Conservation (phyloP, 352 stramenopile species). For the Pythium coloratum region DNA sequence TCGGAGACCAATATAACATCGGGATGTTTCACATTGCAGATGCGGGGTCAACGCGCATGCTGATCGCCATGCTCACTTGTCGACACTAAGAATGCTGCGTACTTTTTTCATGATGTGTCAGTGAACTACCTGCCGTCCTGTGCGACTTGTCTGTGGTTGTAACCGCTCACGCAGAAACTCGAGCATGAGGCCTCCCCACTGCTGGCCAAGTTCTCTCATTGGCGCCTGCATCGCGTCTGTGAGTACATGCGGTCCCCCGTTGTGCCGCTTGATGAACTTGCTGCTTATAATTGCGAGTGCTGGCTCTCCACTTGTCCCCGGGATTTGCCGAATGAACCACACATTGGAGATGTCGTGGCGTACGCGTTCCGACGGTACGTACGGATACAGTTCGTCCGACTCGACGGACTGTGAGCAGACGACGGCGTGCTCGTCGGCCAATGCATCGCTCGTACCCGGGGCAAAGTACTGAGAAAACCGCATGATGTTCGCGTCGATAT, state of each 20-base stretch:
- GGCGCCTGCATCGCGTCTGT: slow-evolving; percentile 2
- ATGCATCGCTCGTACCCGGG: not conserved
- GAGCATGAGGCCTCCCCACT: slow-evolving; percentile 22
- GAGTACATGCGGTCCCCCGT: not conserved
- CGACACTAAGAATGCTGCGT: no score
- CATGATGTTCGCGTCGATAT: slow-evolving; percentile 21
- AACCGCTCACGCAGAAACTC: slow-evolving; percentile 9
- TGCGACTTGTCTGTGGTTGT: not conserved
- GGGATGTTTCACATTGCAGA: no score
- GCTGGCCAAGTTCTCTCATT: not conserved
- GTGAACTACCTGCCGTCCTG: no score
- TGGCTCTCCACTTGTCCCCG: not conserved
- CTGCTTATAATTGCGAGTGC: not conserved
- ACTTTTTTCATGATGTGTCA: no score
- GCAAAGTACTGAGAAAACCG: slow-evolving; percentile 14
- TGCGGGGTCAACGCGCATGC: no score
- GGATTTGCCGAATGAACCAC: slow-evolving; percentile 5
- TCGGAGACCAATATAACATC: no score
- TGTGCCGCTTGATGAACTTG: slow-evolving; percentile 9
- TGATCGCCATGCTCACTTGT: no score
- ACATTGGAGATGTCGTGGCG: slow-evolving; percentile 14
- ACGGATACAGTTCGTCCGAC: slow-evolving; percentile 22
- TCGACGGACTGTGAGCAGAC: slow-evolving; percentile 11
- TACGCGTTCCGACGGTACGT: slow-evolving; percentile 14
- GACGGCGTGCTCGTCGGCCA: slow-evolving; percentile 12